These are phyloP conservation scores for Poterioochromonas sp. DNA, from an alignment of 352 stramenopile genomes.

Conservation along the genomic window DNA sequence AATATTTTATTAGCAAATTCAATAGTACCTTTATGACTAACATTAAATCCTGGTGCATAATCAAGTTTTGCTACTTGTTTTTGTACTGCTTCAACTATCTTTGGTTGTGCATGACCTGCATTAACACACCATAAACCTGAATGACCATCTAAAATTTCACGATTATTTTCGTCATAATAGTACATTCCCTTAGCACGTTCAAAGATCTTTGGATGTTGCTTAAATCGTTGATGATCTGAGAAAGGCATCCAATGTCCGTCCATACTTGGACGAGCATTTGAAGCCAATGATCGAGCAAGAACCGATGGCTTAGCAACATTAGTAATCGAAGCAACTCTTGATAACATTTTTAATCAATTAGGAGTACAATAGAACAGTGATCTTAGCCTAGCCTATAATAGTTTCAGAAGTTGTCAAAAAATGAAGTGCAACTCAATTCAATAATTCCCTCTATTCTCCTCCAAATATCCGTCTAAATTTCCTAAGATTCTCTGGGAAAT, in stretches of 20 bases:
- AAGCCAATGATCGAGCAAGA: no score
- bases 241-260: background rate
- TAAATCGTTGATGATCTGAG: constrained; percentile 10
- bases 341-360: no score
- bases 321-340: no score
- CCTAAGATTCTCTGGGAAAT: no score
- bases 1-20: constrained; percentile 62
- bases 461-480: no score
- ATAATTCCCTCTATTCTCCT: no score
- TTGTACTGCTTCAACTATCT: constrained; percentile 34
- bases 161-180: background rate
- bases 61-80: constrained; percentile 31
- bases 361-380: no score
- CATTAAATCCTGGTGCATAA: constrained; percentile 49
- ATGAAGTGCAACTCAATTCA: no score
- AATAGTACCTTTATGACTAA: constrained; percentile 71
- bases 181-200: background rate
- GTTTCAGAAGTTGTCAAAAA: no score
- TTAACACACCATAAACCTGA: constrained; percentile 34
- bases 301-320: no score
- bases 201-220: background rate
- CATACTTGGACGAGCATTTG: no score
- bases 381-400: no score
- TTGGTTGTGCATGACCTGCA: constrained; percentile 26
- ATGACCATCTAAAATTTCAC: background rate